A percentile compares a stretch with the other conserved stretches of the same genome.
Evolutionary conservation across 2,329 filamentous ascomycete genomes (phyloP).

Genomic region (Neopestalotiopsis clavispora): DNA sequence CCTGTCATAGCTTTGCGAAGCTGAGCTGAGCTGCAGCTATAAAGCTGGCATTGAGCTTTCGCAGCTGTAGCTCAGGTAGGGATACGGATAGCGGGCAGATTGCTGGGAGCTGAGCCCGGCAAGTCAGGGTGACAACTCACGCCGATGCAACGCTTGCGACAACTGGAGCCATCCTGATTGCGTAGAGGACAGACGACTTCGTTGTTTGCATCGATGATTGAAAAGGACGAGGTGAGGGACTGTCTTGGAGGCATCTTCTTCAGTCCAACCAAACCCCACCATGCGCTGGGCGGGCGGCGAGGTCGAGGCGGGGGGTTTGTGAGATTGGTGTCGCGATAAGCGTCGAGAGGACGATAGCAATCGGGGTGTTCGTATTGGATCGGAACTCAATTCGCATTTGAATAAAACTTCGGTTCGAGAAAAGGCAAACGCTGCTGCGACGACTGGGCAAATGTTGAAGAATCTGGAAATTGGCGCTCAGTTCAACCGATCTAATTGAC

Average conservation of each 20-base stretch:
- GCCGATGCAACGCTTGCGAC: slow-evolving; percentile 95
- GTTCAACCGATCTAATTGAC: neutral
- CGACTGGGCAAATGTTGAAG: neutral
- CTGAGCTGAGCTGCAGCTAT: neutral
- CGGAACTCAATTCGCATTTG: slow-evolving; percentile 24
- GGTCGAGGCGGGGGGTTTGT: slow-evolving; percentile 13
- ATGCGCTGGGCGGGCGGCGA: slow-evolving; percentile 17
- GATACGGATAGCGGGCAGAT: neutral
- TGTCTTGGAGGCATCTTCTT: slow-evolving; percentile 81
- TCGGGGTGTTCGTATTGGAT: slow-evolving; percentile 21
- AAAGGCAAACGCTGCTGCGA: slow-evolving; percentile 16
- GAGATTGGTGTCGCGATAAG: slow-evolving; percentile 18
- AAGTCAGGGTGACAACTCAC: slow-evolving; percentile 65
- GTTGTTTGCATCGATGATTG: slow-evolving; percentile 88
- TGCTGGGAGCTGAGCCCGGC: neutral
- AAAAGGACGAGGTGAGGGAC: slow-evolving; percentile 87
- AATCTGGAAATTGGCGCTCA: neutral
- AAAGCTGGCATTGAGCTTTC: neutral
- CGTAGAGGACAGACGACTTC: slow-evolving; percentile 95
- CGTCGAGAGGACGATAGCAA: slow-evolving; percentile 14
- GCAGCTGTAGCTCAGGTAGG: slow-evolving; percentile 2
- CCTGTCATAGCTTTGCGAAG: neutral
- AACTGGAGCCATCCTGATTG: slow-evolving; percentile 96
- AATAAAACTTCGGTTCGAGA: slow-evolving; percentile 16
- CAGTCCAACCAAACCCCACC: slow-evolving; percentile 22